phyloP scores from a whole-genome alignment of 805 yeast species.

The Yarrowia divulgata region DNA sequence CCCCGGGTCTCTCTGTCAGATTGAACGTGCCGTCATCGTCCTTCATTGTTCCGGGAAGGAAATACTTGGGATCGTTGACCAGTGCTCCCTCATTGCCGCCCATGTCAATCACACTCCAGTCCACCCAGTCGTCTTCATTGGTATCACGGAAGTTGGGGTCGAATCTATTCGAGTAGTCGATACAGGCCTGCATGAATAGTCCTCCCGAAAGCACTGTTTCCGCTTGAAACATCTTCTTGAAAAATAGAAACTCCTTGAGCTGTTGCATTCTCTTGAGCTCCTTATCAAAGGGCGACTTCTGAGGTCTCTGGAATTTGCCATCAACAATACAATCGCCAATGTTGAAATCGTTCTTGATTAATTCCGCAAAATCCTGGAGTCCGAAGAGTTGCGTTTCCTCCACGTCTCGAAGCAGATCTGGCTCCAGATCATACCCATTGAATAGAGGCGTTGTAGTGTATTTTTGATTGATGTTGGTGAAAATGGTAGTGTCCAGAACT shows the following conservation, averaged over 20 bases:
- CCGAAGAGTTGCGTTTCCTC: no score
- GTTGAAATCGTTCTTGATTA: no score
- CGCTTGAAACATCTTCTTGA: not conserved
- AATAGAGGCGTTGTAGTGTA: no score
- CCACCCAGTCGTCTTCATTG: not conserved
- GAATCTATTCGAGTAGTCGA: not conserved
- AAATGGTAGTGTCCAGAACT: no score
- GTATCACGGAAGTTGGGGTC: not conserved
- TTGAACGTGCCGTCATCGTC: no score
- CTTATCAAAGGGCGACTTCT: not conserved
- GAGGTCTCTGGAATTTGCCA: not conserved
- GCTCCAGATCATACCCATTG: no score
- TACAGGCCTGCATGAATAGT: not conserved
- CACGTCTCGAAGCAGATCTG: no score
- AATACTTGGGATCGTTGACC: not conserved
- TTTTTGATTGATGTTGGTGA: no score
- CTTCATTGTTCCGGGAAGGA: not conserved
- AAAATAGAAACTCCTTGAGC: not conserved
- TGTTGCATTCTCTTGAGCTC: not conserved
- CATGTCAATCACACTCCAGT: not conserved
- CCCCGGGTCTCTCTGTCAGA: no score
- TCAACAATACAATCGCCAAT: not conserved
- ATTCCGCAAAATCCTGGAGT: no score
- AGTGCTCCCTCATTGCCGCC: not conserved
- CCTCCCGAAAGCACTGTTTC: not conserved